phyloP scores from a whole-genome alignment of 495 filamentous ascomycete genomes.

The Xylaria telfairii region DNA sequence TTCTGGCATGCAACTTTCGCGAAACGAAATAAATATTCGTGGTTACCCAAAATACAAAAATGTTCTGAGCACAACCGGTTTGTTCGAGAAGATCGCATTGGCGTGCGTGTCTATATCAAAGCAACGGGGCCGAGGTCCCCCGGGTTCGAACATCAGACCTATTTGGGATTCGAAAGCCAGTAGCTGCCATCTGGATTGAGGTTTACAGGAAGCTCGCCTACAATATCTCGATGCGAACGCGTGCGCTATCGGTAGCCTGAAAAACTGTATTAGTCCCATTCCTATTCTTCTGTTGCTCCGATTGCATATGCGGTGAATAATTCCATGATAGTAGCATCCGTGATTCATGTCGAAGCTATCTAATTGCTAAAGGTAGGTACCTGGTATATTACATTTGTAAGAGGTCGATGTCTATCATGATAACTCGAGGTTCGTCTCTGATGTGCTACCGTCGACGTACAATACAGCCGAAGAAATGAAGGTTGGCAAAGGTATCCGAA shows the following conservation, averaged over 20 bases:
- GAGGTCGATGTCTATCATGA: too few species aligned
- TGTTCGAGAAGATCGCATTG: slow-evolving; percentile 9
- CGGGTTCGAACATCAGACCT: slow-evolving; percentile 12
- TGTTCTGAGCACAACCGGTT: slow-evolving; percentile 31
- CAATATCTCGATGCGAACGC: slow-evolving; percentile 14
- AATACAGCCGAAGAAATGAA: neutral
- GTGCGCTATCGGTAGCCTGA: slow-evolving; percentile 16
- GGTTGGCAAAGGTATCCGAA: neutral
- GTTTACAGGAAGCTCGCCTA: slow-evolving; percentile 1
- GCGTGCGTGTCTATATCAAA: slow-evolving; percentile 13
- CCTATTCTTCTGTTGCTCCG: neutral
- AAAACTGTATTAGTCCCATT: slow-evolving; percentile 19
- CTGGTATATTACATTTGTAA: too few species aligned
- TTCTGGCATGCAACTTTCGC: slow-evolving; percentile 45
- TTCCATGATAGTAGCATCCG: neutral
- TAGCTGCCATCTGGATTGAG: neutral
- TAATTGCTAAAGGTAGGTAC: too few species aligned
- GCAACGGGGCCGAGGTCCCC: neutral
- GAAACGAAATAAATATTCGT: slow-evolving; percentile 42
- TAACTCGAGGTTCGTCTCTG: neutral
- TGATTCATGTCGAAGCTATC: neutral
- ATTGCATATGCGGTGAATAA: neutral
- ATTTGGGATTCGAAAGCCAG: slow-evolving; percentile 16
- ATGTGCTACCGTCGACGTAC: neutral
- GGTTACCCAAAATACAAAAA: slow-evolving; percentile 41